Base-by-base conservation (phyloP, 805 yeast species). In the Wickerhamiella galacta region DNA sequence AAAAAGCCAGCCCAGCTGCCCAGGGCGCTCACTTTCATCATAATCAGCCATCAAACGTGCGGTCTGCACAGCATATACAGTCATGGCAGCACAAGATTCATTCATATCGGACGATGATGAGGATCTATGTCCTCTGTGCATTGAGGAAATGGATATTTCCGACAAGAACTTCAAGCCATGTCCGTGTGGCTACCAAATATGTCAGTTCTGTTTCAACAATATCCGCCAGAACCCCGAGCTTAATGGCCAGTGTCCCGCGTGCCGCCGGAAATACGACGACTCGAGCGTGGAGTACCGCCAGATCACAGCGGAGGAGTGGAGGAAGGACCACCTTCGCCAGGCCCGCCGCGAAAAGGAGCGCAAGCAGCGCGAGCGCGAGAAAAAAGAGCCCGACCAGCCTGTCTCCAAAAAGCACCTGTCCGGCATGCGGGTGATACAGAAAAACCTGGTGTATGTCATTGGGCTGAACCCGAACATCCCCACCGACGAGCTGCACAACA, bases 121-220 rank as follows among this genome's bases (percentile, higher is more conserved):
- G 44, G 92, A 79, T 42, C 63, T 66, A 43, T 75, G 76, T 59
- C 98, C 98, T 36, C 69, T 90, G 41, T 90, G 99, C 62, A 87
- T 85, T 50, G 99, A 90, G 58, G 95, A 90, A 53, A 75, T 90
- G 83, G 99, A 90, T 56, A 73, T 87, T 30, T 78, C 93, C 12
- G 98, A 90, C 57, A 82, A 79, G 51, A 81, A 83, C 60, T 90
- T 90, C 65, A 82, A 78, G 55, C 99, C 99, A n/a, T 90, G 99
- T 63, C 96, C 96, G 1, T 90, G 99, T 61, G 99, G 99, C 14
- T 90, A 90, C 51, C 95, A 92, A 54, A 80, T 90, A 37, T 90
- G 99, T 56, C 96, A 87, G 64, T 90, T 90, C 53, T 90, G 99
- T 56, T 90, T 87, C 64, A 90, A 90, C 60, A 87, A 85, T 54